These are phyloP conservation scores for Coemansia sp. DNA, from an alignment of 192 early-diverging fungal genomes.

Conservation along the genomic window DNA sequence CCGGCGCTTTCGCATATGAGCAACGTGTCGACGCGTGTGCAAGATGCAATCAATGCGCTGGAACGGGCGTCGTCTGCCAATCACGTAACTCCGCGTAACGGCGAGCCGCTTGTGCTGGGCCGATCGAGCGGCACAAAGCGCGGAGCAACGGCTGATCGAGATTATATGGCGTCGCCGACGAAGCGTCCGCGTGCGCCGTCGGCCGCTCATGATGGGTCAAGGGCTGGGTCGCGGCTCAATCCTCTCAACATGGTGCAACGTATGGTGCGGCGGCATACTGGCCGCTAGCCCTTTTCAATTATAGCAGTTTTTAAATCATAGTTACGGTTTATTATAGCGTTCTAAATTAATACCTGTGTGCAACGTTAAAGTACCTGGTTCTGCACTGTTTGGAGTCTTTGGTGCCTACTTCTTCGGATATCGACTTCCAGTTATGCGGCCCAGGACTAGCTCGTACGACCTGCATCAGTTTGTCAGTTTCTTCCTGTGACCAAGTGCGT, in stretches of 20 bases:
- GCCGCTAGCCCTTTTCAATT: conserved; percentile 6
- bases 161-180: conserved; percentile 26
- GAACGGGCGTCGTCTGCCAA: conserved; percentile 19
- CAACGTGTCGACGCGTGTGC: conserved; percentile 32
- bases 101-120: background rate
- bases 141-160: conserved; percentile 8
- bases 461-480: background rate
- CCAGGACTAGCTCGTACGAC: background rate
- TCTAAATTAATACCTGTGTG: background rate
- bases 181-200: conserved; percentile 39
- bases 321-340: background rate
- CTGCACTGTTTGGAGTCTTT: background rate
- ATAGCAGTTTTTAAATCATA: background rate
- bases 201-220: background rate
- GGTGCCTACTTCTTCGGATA: background rate
- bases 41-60: conserved; percentile 36
- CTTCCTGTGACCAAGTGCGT: background rate
- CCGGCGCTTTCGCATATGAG: conserved; percentile 41
- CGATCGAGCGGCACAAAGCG: conserved; percentile 30
- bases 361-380: background rate
- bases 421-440: background rate
- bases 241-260: conserved; percentile 15
- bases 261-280: conserved; percentile 25
- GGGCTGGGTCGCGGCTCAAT: conserved; percentile 13
- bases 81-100: background rate